phyloP scores from a whole-genome alignment of 257 asterid species.

The Craterostigma plantagineum region DNA sequence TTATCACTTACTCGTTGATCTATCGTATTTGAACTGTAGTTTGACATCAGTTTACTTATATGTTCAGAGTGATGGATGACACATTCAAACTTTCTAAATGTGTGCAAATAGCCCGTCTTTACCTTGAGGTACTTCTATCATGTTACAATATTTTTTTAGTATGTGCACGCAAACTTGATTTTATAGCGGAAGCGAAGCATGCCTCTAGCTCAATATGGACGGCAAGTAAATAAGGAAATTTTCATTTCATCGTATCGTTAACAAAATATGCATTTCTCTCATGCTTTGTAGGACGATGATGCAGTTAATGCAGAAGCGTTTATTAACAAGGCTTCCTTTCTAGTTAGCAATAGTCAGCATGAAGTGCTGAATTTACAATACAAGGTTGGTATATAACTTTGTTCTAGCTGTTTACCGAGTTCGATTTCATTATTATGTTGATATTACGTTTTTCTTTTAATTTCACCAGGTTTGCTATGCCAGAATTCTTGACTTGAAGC shows the following conservation, averaged over 20 bases:
- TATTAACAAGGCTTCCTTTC: constrained; percentile 90
- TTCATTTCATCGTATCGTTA: not conserved
- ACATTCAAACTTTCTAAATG: constrained; percentile 77
- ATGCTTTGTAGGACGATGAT: constrained; percentile 69
- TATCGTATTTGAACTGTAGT: not conserved
- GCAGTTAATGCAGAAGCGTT: constrained; percentile 97
- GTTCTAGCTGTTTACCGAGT: constrained; percentile 4
- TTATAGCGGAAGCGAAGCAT: too few relatives aligned
- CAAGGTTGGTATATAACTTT: constrained; percentile 34
- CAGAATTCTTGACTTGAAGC: constrained; percentile 83
- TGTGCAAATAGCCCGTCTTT: constrained; percentile 90
- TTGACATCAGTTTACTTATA: constrained; percentile 8
- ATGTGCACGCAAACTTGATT: too few relatives aligned
- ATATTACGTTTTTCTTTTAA: too few relatives aligned
- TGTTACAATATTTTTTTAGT: constrained; percentile 1
- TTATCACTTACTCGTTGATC: not conserved
- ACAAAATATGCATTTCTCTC: not conserved
- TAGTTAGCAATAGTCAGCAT: constrained; percentile 80
- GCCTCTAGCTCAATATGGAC: too few relatives aligned
- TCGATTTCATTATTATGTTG: constrained; percentile 3
- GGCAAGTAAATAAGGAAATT: not conserved
- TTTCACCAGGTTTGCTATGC: constrained; percentile 86
- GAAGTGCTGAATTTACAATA: constrained; percentile 87
- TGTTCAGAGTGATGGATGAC: constrained; percentile 80
- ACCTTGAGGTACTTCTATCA: constrained; percentile 58